phyloP scores from a whole-genome alignment of 805 yeast species.

The Cyberlindnera galapagoensis region DNA sequence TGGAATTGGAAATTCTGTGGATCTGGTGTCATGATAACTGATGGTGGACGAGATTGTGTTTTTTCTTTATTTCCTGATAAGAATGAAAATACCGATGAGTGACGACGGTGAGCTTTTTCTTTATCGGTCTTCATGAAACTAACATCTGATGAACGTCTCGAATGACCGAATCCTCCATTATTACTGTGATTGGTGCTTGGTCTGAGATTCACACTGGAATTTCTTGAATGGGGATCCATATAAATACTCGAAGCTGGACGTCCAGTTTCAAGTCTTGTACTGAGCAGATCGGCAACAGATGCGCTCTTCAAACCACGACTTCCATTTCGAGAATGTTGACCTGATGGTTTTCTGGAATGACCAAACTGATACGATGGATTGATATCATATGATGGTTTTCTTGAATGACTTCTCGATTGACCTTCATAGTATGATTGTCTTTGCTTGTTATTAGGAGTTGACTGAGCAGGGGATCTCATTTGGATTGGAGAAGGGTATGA shows the following conservation, averaged over 20 bases:
- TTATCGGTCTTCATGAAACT: conserved; percentile 21
- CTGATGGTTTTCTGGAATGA: conserved; percentile 24
- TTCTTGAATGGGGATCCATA: conserved; percentile 33
- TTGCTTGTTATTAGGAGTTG: conserved; percentile 15
- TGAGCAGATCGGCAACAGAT: conserved; percentile 28
- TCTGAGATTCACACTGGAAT: conserved; percentile 26
- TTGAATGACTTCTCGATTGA: conserved; percentile 18
- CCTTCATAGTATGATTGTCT: conserved; percentile 23
- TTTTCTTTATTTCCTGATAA: conserved; percentile 21
- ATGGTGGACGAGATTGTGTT: conserved; percentile 11
- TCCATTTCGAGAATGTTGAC: conserved; percentile 14
- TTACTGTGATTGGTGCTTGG: too few relatives aligned
- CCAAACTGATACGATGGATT: conserved; percentile 12
- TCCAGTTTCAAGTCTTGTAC: conserved; percentile 15
- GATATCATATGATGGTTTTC: conserved; percentile 25
- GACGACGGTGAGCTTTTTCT: conserved; percentile 43
- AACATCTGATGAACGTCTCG: conserved; percentile 39
- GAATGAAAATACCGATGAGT: conserved; percentile 54
- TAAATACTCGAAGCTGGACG: conserved; percentile 50
- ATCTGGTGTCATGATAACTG: conserved; percentile 10
- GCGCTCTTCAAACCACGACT: conserved; percentile 17
- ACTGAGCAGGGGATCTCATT: conserved; percentile 12
- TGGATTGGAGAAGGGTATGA: conserved; percentile 37
- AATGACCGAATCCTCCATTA: too few relatives aligned
- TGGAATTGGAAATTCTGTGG: conserved; percentile 11